A percentile compares a stretch with the other conserved stretches of the same genome.
Conservation (phyloP, 495 filamentous ascomycete species). For the Xylaria acuta region DNA sequence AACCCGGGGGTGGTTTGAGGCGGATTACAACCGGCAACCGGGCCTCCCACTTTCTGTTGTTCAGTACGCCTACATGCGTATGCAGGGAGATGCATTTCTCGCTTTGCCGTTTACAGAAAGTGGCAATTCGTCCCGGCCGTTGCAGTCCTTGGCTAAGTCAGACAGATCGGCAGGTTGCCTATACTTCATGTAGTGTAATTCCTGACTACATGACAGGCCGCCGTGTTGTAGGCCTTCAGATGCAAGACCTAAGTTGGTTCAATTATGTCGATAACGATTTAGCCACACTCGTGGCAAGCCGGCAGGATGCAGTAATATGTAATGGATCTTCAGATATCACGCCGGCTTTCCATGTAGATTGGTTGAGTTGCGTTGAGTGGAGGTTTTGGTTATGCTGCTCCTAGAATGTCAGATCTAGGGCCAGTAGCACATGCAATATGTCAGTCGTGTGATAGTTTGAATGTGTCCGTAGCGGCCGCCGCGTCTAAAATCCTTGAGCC, state of each 20-base stretch:
- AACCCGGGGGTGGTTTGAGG: constrained; percentile 32
- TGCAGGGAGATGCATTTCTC: constrained; percentile 18
- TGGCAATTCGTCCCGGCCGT: constrained; percentile 21
- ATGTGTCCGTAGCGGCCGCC: constrained; percentile 9
- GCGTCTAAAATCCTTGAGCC: constrained; percentile 2
- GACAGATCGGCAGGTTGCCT: constrained; percentile 6
- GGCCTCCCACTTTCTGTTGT: constrained; percentile 11
- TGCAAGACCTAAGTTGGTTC: neutral
- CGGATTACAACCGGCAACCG: constrained; percentile 2
- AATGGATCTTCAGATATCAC: constrained; percentile 1
- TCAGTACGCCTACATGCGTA: neutral
- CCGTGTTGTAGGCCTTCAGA: neutral
- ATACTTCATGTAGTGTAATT: constrained; percentile 17
- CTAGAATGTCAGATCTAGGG: constrained; percentile 1
- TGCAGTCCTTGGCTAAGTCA: constrained; percentile 18
- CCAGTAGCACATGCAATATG: constrained; percentile 6
- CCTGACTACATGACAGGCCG: neutral
- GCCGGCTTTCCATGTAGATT: neutral
- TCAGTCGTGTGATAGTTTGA: constrained; percentile 20
- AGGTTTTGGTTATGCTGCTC: constrained; percentile 4
- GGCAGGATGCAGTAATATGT: neutral
- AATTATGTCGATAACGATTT: neutral
- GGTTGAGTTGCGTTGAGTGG: constrained; percentile 17
- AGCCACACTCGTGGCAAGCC: constrained; percentile 15
- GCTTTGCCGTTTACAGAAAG: constrained; percentile 22